These are phyloP conservation scores for Beauveria sp. DNA, from an alignment of 2,329 filamentous ascomycete species.

Conservation along the genomic window DNA sequence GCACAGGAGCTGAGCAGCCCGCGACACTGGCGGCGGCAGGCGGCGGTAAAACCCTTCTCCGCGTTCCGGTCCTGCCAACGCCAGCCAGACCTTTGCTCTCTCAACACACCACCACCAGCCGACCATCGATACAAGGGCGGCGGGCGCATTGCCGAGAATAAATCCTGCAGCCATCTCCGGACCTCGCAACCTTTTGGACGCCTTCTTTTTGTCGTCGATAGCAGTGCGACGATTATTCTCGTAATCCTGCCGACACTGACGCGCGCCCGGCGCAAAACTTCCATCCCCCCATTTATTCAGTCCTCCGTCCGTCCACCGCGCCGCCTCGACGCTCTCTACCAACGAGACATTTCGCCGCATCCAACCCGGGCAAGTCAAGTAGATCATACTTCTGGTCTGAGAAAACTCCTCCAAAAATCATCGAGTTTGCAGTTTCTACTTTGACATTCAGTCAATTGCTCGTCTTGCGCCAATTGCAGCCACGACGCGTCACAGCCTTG, in stretches of 20 bases:
- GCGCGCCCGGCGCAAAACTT: conserved; percentile 9
- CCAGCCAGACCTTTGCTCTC: conserved; percentile 7
- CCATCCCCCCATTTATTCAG: not conserved
- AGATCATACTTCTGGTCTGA: too few relatives aligned
- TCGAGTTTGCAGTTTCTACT: not conserved
- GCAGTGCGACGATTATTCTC: not conserved
- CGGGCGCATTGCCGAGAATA: conserved; percentile 10
- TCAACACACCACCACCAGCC: conserved; percentile 6
- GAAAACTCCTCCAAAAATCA: not conserved
- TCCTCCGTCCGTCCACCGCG: not conserved
- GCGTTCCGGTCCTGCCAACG: conserved; percentile 7
- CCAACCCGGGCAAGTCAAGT: not conserved
- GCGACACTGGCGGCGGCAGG: not conserved
- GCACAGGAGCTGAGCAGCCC: not conserved
- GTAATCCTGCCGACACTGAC: not conserved
- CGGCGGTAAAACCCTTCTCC: conserved; percentile 9
- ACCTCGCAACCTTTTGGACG: not conserved
- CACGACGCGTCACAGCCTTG: conserved; percentile 7
- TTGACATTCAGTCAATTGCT: not conserved
- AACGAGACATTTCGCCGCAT: not conserved
- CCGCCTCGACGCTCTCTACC: not conserved
- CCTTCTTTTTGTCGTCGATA: not conserved
- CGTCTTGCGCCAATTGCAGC: conserved; percentile 1
- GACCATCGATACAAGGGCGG: not conserved
- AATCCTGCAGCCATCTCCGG: conserved; percentile 3